Evolutionary conservation across 2,329 filamentous ascomycete genomes (phyloP), one percentile per base, ranked within the genome.

Genomic region (Talaromyces sp.): DNA sequence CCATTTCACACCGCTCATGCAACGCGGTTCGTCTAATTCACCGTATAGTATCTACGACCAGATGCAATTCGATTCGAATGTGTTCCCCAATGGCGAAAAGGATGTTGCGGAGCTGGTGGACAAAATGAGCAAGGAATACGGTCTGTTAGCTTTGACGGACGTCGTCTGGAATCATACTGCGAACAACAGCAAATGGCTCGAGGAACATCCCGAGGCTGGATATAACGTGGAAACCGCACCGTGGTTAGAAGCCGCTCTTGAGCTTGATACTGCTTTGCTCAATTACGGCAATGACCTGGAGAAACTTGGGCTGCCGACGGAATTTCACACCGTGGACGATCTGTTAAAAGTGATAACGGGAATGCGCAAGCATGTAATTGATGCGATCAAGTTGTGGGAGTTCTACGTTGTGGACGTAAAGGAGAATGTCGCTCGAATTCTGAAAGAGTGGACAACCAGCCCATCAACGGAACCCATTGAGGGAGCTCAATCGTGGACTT

Each of bases 131-230:
- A 84, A 89, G 60, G 89, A 96, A 61, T 89, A 96, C 76, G 91
- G 91, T 2, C 82, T 99, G 62, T 83, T 99, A 64, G 92, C 91
- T 67, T 80, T 99, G 80, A 97, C 94, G 0, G 95, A 99, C 76
- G 94, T 99, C 67, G 96, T 99, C 52, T 93, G 95, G 83, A 99
- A 99, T 74, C 95, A 99, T 80, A 99, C 95, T 3, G 94, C 95
- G 7, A 87, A 97, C 81, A 98, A 98, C 79, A 96, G 91, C 78
- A 87, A 90, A 72, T 99, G 95, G 95, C 85, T 99, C 11, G 85
- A 96, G 74, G 90, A 96, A 66, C 94, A 99, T 73, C 95, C 96
- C 0, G 95, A 99, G 71, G 90, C 93, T 52, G 95, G 95, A 16
- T 99, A 99, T 84, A 99, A 96, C 75, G 83, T 97, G 69, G 88